A percentile compares a stretch with the other conserved stretches of the same genome.
These are phyloP conservation scores for Eimeria acervulina DNA, from an alignment of 169 alveolate genomes.

Conservation along the genomic window DNA sequence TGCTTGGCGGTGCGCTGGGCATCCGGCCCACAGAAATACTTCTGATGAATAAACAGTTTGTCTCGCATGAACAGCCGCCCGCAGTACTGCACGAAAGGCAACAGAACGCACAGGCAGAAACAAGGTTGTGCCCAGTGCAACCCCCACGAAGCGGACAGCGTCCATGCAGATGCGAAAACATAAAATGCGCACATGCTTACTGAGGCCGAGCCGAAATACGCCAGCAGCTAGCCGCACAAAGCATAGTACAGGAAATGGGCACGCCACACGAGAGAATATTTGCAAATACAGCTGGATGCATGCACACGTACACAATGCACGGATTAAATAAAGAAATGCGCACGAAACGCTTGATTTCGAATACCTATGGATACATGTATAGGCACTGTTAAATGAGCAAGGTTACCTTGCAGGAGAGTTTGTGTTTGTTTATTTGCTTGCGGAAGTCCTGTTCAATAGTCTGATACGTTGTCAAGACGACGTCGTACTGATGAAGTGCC, in stretches of 20 bases:
- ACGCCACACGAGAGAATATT: neutral
- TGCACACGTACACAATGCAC: neutral
- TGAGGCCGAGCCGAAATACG: neutral
- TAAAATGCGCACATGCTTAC: neutral
- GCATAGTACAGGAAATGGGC: neutral
- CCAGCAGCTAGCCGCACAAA: neutral
- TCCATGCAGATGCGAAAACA: neutral
- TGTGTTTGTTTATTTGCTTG: slow-evolving; percentile 84
- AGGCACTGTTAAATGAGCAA: neutral
- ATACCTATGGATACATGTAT: neutral
- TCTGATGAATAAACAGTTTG: slow-evolving; percentile 91
- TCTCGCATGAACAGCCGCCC: slow-evolving; percentile 91
- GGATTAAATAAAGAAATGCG: neutral
- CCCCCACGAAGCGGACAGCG: neutral
- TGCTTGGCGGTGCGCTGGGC: slow-evolving; percentile 94
- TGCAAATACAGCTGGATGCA: neutral
- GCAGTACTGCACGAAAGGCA: slow-evolving; percentile 89
- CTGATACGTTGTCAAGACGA: slow-evolving; percentile 91
- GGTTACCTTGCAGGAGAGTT: slow-evolving; percentile 84
- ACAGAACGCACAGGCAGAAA: too few relatives aligned
- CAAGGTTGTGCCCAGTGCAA: neutral
- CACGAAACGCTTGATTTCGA: neutral
- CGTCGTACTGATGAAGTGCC: slow-evolving; percentile 91
- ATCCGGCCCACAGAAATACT: slow-evolving; percentile 95
- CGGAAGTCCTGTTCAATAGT: slow-evolving; percentile 90